Evolutionary conservation across 768 basidiomycete species (phyloP), one percentile per base, ranked within the genome.

Genomic region (Tulasnella sp.): DNA sequence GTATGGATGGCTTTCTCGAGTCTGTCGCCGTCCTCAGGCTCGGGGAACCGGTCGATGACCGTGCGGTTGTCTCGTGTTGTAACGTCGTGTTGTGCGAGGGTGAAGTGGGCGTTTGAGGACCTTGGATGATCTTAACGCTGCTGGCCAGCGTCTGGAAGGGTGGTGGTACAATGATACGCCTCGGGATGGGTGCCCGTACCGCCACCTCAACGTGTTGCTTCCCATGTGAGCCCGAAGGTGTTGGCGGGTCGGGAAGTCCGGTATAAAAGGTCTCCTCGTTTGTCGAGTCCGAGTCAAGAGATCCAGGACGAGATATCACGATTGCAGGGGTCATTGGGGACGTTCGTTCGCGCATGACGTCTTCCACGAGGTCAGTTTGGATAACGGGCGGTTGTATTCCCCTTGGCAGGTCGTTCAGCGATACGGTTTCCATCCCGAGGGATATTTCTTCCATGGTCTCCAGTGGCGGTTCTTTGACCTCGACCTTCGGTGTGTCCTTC

Each of bases 311-410:
- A 23, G 54, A 57, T 45, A 57, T n/a, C 12, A 57, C 54, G 11
- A 57, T 57, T 14, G 55, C 45, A 25, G 55, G 55, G 12, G 55
- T 57, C 17, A 31, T 45, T 23, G 55, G 55, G n/a, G 55, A 57
- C 3, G 42, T 8, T 25, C 14, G 41, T 23, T 8, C 55, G 31
- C 21, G 15, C 37, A 37, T 23, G 42, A 32, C n/a, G 19, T 37
- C 32, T 7, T 7, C 21, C 5, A 6, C 11, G 14, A 21, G 55
- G 32, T 32, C 6, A 6, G 41, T 32, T 19, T 23, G 25, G 45
- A 31, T 29, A 17, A 4, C 12, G 6, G 15, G 29, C 35, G 9
- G 55, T 31, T 43, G 52, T 29, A 27, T 36, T 37, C 36, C 52
- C 17, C 48, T 25, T 27, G 11, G 37, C 29, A 19, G 55, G 42